Evolutionary conservation across 2,329 filamentous ascomycete species (phyloP), one percentile per base, ranked within the genome.

Genomic region (Alternaria gaisen): DNA sequence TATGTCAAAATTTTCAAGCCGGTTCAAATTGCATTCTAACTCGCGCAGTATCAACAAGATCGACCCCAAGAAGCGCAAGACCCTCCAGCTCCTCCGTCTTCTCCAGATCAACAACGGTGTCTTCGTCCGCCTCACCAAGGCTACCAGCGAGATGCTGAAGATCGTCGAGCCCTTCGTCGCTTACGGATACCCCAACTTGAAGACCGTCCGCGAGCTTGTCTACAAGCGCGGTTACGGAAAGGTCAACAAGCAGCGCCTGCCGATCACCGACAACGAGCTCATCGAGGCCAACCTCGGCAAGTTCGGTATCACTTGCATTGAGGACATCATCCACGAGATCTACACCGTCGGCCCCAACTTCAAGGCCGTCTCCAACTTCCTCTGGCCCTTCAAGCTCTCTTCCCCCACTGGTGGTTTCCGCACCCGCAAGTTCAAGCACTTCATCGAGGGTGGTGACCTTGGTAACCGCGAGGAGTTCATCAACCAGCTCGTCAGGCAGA

Each of bases 21-120:
- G 8, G n/a, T 18, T 14, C 20, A 16, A 22, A 24, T 10, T 43
- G n/a, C 32, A 41, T 9, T 24, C 63, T 68, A 63, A 69, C 46
- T 22, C 10, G 12, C 51, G 47, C 67, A 90, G 94, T 97, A 98
- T 99, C 93, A 98, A 98, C 93, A 99, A 99, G 92, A 98, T 99
- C 80, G 90, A 96, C 83, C 95, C 95, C 80, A 98, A 99, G 92
- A 96, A 97, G 85, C 94, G 95, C 90, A 99, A 99, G 91, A 98
- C 97, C 82, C 91, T 99, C 77, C 95, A 99, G 87, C 92, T 99
- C 67, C 94, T 99, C 83, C 94, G 95, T 89, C 93, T 99, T 72
- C 91, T 99, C 81, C 95, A 99, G 89, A 99, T 99, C 92, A 99
- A 99, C 93, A 98, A 97, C 84, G 95, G 95, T 85, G 92, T 97